phyloP scores from a whole-genome alignment of 2,329 filamentous ascomycete species.

The Ophidiomyces ophidiicola region DNA sequence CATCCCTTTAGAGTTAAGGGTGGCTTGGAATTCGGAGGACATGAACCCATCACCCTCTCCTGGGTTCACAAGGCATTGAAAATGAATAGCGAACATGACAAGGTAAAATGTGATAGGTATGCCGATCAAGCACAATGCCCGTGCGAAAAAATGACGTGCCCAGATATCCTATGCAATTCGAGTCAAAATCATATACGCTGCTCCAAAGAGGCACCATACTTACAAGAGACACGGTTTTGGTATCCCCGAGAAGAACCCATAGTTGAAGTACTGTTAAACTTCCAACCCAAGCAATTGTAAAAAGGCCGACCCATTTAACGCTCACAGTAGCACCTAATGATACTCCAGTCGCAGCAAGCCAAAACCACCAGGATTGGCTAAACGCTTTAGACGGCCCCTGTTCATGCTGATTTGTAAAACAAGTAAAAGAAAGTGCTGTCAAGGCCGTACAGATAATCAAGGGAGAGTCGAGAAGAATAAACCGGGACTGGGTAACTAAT shows the following conservation, averaged over 20 bases:
- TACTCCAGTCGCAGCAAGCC: conserved; percentile 75
- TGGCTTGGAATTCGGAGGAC: conserved; percentile 98
- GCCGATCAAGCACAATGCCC: conserved; percentile 79
- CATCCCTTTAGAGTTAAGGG: conserved; percentile 93
- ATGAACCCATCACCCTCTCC: conserved; percentile 98
- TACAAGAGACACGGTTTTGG: conserved; percentile 68
- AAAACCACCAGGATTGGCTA: conserved; percentile 91
- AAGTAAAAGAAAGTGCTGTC: conserved; percentile 78
- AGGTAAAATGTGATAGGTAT: conserved; percentile 87
- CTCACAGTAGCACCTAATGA: conserved; percentile 81
- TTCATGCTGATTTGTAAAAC: conserved; percentile 94
- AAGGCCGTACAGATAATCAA: conserved; percentile 87
- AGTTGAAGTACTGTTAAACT: conserved; percentile 80
- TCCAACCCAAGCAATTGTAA: conserved; percentile 97
- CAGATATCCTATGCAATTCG: conserved; percentile 50
- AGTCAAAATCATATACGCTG: neutral
- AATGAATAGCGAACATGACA: conserved; percentile 95
- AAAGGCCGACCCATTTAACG: conserved; percentile 97
- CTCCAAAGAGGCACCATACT: conserved; percentile 20
- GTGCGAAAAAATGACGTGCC: conserved; percentile 87
- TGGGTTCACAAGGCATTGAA: conserved; percentile 81
- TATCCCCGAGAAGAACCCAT: conserved; percentile 87
- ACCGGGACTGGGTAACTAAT: conserved; percentile 81
- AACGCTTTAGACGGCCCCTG: conserved; percentile 82
- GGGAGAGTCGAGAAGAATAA: conserved; percentile 93